Percentiles rank a stretch among this genome's conserved stretches.
Conservation (phyloP, 2,329 filamentous ascomycete species). For the Cordyceps sp. region DNA sequence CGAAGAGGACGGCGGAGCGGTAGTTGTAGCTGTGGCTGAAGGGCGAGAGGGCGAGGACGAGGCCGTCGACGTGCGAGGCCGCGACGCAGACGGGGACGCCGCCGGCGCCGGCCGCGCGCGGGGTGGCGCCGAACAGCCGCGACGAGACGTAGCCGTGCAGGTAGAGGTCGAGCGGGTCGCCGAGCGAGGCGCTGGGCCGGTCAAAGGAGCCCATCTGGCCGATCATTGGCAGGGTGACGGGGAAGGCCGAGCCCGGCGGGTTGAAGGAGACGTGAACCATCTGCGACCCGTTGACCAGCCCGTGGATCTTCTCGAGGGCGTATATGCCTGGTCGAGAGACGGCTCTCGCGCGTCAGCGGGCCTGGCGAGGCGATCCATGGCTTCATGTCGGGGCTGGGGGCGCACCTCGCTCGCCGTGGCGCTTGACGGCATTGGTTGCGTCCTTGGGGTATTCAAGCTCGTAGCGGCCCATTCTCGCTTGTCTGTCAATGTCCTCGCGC, state of each 20-base stretch:
- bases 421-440: constrained; percentile 47
- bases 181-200: constrained; percentile 38
- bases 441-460: constrained; percentile 45
- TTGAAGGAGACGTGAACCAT: constrained; percentile 71
- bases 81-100: constrained; percentile 58
- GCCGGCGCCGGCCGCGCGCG: constrained; percentile 9
- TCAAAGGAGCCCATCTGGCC: constrained; percentile 63
- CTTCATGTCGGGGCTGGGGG: constrained; percentile 1
- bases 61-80: constrained; percentile 60
- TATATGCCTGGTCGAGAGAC: constrained; percentile 43
- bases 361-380: background rate
- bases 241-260: constrained; percentile 47
- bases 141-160: constrained; percentile 74
- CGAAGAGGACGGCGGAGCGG: constrained; percentile 64
- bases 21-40: constrained; percentile 80
- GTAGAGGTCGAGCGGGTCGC: constrained; percentile 58
- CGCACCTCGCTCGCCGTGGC: constrained; percentile 46
- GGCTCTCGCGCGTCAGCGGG: no score
- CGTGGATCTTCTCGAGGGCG: constrained; percentile 55
- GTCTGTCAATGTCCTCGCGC: background rate
- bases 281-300: constrained; percentile 56
- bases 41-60: constrained; percentile 65
- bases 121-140: constrained; percentile 55
- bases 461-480: constrained; percentile 15
- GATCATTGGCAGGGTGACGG: constrained; percentile 70